Evolutionary conservation across 2,329 filamentous ascomycete species (phyloP).

Genomic region (Stachybotrys chlorohalonatus): DNA sequence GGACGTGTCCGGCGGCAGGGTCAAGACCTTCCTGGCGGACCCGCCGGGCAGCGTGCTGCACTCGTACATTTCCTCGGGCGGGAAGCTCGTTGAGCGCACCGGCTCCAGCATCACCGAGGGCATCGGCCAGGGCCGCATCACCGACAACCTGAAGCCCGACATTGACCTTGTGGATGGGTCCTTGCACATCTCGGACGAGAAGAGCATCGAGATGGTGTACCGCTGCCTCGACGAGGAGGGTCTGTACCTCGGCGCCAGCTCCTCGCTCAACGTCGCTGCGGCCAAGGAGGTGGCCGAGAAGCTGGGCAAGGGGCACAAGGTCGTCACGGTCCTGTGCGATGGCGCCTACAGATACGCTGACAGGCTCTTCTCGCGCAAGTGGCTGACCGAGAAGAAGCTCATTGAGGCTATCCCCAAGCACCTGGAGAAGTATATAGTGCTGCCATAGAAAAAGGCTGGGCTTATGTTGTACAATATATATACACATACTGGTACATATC

Average conservation of each 20-base stretch:
- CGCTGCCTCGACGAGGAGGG: slow-evolving; percentile 92
- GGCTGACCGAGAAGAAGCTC: slow-evolving; percentile 81
- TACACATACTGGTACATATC: slow-evolving; percentile 16
- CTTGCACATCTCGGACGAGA: slow-evolving; percentile 78
- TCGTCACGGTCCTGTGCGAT: slow-evolving; percentile 91
- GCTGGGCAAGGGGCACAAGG: slow-evolving; percentile 77
- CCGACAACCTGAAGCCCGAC: slow-evolving; percentile 86
- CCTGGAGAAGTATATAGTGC: slow-evolving; percentile 86
- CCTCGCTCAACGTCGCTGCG: slow-evolving; percentile 87
- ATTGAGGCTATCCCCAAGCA: slow-evolving; percentile 73
- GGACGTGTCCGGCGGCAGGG: slow-evolving; percentile 64
- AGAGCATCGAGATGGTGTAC: slow-evolving; percentile 97
- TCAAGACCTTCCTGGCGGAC: slow-evolving; percentile 86
- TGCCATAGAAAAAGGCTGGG: slow-evolving; percentile 46
- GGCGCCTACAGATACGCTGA: slow-evolving; percentile 98
- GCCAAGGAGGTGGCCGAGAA: slow-evolving; percentile 90
- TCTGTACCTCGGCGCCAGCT: slow-evolving; percentile 88
- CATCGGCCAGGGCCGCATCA: slow-evolving; percentile 92
- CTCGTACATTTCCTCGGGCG: slow-evolving; percentile 80
- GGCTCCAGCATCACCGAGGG: slow-evolving; percentile 94
- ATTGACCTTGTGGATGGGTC: slow-evolving; percentile 78
- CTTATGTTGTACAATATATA: slow-evolving; percentile 15
- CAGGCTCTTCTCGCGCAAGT: slow-evolving; percentile 81
- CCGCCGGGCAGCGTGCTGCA: slow-evolving; percentile 90
- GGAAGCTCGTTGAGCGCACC: slow-evolving; percentile 68